These are phyloP conservation scores for Hypoxylon sp. DNA, from an alignment of 2,329 filamentous ascomycete species.

Conservation along the genomic window DNA sequence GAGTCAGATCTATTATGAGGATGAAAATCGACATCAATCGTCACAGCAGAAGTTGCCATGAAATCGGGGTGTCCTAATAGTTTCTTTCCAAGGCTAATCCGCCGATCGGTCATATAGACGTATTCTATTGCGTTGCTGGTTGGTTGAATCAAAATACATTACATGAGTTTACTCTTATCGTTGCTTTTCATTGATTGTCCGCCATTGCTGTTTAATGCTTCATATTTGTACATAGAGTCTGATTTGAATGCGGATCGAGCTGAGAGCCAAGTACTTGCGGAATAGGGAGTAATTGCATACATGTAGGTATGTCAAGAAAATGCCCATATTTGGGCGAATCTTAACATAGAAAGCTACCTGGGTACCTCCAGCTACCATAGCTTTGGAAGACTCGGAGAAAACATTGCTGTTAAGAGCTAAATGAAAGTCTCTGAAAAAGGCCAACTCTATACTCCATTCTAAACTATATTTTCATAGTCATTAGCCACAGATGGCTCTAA, in stretches of 20 bases:
- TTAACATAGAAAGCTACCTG: neutral
- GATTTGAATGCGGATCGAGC: neutral
- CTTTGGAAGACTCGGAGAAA: neutral
- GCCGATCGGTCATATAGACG: neutral
- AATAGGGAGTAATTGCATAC: neutral
- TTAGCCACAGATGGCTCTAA: neutral
- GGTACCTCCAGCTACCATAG: neutral
- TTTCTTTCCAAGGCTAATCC: neutral
- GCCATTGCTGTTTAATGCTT: neutral
- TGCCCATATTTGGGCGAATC: neutral
- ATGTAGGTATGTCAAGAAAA: neutral
- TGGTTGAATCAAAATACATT: slow-evolving; percentile 5
- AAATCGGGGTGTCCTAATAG: slow-evolving; percentile 6
- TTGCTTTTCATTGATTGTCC: neutral
- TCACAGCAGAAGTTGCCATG: slow-evolving; percentile 6
- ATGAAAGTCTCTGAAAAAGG: neutral
- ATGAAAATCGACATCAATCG: slow-evolving; percentile 1
- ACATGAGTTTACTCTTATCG: neutral
- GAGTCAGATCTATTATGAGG: slow-evolving; percentile 17
- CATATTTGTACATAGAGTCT: neutral
- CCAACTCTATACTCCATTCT: neutral
- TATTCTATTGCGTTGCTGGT: slow-evolving; percentile 3
- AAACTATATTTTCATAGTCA: neutral
- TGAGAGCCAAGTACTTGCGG: neutral
- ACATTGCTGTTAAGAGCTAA: neutral